These are phyloP conservation scores for Russula lepida DNA, from an alignment of 768 basidiomycete species.

Conservation along the genomic window DNA sequence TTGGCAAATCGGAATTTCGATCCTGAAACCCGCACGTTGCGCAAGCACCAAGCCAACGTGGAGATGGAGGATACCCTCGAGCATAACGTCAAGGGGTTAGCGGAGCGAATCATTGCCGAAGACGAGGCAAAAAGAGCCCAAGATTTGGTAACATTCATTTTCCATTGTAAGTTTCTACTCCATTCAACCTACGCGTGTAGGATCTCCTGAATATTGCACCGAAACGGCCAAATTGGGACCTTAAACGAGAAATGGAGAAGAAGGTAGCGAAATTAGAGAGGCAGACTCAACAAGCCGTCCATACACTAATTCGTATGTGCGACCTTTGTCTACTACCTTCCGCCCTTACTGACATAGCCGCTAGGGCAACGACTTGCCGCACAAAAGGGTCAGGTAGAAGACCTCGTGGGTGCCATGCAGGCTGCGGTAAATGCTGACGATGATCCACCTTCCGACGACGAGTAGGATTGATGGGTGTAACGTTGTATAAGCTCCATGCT, in stretches of 20 bases:
- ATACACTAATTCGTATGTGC: conserved; percentile 81
- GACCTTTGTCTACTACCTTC: not conserved
- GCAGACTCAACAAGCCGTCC: conserved; percentile 86
- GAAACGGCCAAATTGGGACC: conserved; percentile 93
- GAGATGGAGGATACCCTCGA: conserved; percentile 81
- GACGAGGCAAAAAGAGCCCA: conserved; percentile 80
- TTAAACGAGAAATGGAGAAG: conserved; percentile 90
- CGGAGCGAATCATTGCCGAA: conserved; percentile 76
- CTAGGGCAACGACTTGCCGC: conserved; percentile 71
- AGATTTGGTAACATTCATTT: conserved; percentile 60
- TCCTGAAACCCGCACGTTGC: conserved; percentile 72
- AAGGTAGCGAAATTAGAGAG: conserved; percentile 83
- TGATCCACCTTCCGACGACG: conserved; percentile 52
- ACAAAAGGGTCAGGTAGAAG: conserved; percentile 72
- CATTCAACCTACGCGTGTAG: conserved; percentile 33
- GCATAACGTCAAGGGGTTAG: conserved; percentile 71
- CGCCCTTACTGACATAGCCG: not conserved
- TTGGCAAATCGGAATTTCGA: conserved; percentile 82
- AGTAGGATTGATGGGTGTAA: conserved; percentile 40
- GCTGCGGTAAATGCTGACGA: conserved; percentile 53
- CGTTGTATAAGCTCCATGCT: not conserved
- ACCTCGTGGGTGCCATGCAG: conserved; percentile 76
- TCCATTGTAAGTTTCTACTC: not conserved
- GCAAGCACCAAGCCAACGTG: conserved; percentile 54
- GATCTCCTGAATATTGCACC: conserved; percentile 97